These are phyloP conservation scores for Biancaea sappan DNA, from an alignment of 306 rosid genomes.

Conservation along the genomic window DNA sequence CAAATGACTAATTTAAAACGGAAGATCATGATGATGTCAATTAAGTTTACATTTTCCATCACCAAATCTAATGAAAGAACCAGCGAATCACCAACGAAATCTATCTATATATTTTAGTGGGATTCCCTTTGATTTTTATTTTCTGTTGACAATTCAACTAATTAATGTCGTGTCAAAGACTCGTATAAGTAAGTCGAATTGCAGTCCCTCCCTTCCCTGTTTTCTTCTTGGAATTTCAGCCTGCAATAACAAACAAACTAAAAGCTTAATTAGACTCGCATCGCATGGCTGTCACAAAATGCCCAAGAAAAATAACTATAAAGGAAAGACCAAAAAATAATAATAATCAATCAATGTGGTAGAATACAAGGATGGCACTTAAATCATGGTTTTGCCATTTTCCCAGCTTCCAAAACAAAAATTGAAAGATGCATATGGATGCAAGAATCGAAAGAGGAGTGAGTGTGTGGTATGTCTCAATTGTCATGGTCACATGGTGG, in stretches of 20 bases:
- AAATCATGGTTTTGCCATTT: conserved; percentile 5
- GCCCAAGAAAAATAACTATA: background rate
- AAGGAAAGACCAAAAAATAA: background rate
- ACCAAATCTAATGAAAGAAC: background rate
- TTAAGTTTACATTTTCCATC: background rate
- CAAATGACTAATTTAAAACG: background rate
- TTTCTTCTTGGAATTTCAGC: background rate
- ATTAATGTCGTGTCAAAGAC: background rate
- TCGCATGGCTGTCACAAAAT: background rate
- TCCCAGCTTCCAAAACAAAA: background rate
- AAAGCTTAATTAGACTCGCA: background rate
- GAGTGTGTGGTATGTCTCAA: background rate
- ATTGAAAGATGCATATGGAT: conserved; percentile 7
- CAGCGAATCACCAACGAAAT: background rate
- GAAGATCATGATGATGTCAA: too few relatives aligned
- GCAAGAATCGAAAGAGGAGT: background rate
- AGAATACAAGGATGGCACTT: background rate
- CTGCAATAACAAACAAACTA: background rate
- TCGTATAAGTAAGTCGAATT: background rate
- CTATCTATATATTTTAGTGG: background rate
- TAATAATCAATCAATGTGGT: background rate
- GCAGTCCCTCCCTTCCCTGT: background rate
- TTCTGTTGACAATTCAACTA: background rate
- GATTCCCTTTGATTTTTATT: background rate
- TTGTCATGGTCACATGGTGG: conserved; percentile 11